Evolutionary conservation across 495 filamentous ascomycete genomes (phyloP).

Genomic region (Lasiosphaeria ovina): DNA sequence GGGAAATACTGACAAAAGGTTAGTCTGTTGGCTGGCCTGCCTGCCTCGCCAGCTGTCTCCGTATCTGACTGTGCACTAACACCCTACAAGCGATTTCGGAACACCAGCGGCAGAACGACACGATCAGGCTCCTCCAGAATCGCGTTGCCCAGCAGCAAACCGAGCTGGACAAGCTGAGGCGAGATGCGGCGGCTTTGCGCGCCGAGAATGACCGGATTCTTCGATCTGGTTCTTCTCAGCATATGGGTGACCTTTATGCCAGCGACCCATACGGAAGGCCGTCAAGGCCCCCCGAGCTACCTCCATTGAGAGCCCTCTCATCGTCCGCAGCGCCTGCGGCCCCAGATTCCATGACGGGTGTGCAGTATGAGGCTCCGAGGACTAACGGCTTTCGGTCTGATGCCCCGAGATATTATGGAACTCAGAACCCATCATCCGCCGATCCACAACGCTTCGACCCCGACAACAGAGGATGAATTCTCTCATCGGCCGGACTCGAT

Average conservation of each 20-base stretch:
- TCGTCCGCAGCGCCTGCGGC: slow-evolving; percentile 14
- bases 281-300: slow-evolving; percentile 40
- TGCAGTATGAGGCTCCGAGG: slow-evolving; percentile 45
- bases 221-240: neutral
- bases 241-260: slow-evolving; percentile 27
- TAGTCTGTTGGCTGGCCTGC: slow-evolving; percentile 19
- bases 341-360: slow-evolving; percentile 53
- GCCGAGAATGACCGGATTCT: slow-evolving; percentile 19
- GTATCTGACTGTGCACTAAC: slow-evolving; percentile 13
- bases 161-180: slow-evolving; percentile 48
- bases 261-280: slow-evolving; percentile 13
- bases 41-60: neutral
- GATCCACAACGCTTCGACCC: too few relatives aligned
- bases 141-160: slow-evolving; percentile 35
- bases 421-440: too few relatives aligned
- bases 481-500: too few relatives aligned
- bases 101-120: slow-evolving; percentile 47
- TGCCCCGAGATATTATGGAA: slow-evolving; percentile 18
- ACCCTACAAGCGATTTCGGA: slow-evolving; percentile 49
- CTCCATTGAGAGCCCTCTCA: slow-evolving; percentile 45
- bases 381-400: slow-evolving; percentile 35
- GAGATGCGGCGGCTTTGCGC: slow-evolving; percentile 49
- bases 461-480: too few relatives aligned
- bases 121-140: slow-evolving; percentile 34
- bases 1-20: slow-evolving; percentile 98